phyloP scores from a whole-genome alignment of 2,329 filamentous ascomycete genomes.

The Hypocreales sp. region DNA sequence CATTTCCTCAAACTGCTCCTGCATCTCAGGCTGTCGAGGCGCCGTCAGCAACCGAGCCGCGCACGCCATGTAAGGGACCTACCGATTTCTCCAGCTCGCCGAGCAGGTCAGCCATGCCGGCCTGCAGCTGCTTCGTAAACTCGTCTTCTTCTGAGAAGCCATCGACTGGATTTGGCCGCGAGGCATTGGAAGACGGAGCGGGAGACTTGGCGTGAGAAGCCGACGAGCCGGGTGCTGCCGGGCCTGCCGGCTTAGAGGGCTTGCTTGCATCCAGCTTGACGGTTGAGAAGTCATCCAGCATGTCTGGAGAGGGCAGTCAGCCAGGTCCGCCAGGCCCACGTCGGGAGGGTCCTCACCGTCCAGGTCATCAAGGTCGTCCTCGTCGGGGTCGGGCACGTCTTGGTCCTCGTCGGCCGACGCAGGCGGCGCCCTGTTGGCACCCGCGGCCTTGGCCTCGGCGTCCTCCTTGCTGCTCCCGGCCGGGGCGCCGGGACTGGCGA shows the following conservation, averaged over 20 bases:
- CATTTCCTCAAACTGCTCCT: constrained; percentile 63
- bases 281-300: constrained; percentile 80
- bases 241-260: constrained; percentile 9
- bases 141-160: constrained; percentile 56
- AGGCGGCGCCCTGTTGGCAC: too few species aligned
- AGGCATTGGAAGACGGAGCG: constrained; percentile 9
- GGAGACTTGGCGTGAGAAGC: constrained; percentile 18
- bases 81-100: constrained; percentile 51
- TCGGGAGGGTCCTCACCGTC: constrained; percentile 45
- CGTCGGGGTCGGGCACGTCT: constrained; percentile 67
- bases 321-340: not conserved
- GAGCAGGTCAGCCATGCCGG: constrained; percentile 74
- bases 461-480: constrained; percentile 8
- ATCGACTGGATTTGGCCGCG: constrained; percentile 16
- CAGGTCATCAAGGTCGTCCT: constrained; percentile 81
- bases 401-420: constrained; percentile 24
- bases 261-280: constrained; percentile 29
- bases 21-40: constrained; percentile 45
- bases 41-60: not conserved
- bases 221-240: constrained; percentile 10
- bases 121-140: constrained; percentile 75
- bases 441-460: constrained; percentile 5
- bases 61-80: constrained; percentile 10
- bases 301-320: constrained; percentile 38
- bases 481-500: constrained; percentile 5